Conservation (phyloP, 225 moss, liverwort and hornwort species). For the Lunularia cruciata region DNA sequence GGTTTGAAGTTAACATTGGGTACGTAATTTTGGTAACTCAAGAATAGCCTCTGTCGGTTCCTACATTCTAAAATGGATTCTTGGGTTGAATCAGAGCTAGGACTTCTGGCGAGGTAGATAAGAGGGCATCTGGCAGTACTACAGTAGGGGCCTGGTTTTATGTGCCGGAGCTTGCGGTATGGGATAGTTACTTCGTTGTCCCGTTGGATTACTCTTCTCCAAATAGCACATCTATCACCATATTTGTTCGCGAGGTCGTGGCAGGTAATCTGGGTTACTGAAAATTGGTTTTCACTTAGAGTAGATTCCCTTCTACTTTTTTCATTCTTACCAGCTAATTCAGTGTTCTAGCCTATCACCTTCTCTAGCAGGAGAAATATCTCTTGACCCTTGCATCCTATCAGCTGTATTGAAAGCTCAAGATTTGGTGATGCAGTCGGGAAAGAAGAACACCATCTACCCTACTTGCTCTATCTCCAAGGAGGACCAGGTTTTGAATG, state of each 20-base stretch:
- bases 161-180: conserved; percentile 81
- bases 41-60: too few species aligned
- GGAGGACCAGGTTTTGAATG: conserved; percentile 95
- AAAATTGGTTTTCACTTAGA: too few species aligned
- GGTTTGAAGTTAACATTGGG: too few species aligned
- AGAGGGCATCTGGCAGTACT: conserved; percentile 27
- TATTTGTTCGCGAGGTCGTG: conserved; percentile 90
- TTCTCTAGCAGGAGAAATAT: too few species aligned
- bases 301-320: too few species aligned
- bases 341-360: too few species aligned
- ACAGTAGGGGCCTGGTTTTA: conserved; percentile 62
- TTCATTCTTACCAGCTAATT: too few species aligned
- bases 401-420: too few species aligned
- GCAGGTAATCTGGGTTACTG: conserved; percentile 44
- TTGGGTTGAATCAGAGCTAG: conserved; percentile 28
- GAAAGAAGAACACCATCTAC: conserved; percentile 76
- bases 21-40: too few species aligned
- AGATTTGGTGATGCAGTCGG: conserved; percentile 54
- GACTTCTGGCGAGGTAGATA: conserved; percentile 20
- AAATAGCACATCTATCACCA: conserved; percentile 56
- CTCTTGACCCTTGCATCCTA: too few species aligned
- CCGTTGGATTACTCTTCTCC: conserved; percentile 71
- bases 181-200: conserved; percentile 80
- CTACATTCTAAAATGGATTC: background rate
- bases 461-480: conserved; percentile 80